Conservation (phyloP, 176 grass and related monocot species). For the Thinopyrum elongatum region DNA sequence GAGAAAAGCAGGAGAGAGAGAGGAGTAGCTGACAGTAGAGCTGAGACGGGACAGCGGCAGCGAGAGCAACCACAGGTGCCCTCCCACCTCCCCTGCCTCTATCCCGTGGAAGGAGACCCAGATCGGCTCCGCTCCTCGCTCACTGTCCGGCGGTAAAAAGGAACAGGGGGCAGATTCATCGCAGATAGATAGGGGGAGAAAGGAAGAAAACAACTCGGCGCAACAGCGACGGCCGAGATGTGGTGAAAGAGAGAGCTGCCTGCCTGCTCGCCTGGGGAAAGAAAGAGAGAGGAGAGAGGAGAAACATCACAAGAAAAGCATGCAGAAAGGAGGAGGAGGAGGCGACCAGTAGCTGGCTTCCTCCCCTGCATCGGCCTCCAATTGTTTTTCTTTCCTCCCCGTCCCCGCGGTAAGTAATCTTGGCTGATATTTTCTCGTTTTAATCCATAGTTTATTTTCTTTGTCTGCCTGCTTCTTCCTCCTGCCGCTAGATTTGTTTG, state of each 20-base stretch:
- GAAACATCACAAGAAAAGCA: slow-evolving; percentile 18
- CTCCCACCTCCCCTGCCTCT: background rate
- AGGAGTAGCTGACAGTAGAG: background rate
- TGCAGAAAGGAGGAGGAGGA: slow-evolving; percentile 15
- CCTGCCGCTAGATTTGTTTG: background rate
- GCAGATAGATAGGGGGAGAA: background rate
- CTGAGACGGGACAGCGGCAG: slow-evolving; percentile 1
- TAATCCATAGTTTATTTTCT: background rate
- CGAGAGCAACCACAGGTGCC: background rate
- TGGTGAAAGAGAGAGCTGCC: background rate
- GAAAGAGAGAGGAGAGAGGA: background rate
- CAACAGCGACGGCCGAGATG: slow-evolving; percentile 4
- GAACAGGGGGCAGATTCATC: background rate
- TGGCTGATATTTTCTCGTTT: background rate
- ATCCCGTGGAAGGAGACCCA: background rate
- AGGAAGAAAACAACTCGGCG: background rate
- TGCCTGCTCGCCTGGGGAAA: no score
- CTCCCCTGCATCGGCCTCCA: background rate
- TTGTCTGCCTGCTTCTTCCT: accelerated
- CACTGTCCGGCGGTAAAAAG: slow-evolving; percentile 7
- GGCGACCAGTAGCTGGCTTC: background rate
- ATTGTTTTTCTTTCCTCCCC: background rate
- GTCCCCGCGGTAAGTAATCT: background rate
- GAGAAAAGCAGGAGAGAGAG: background rate
- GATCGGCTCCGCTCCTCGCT: background rate